Percentiles rank a stretch among this genome's conserved stretches.
phyloP scores from a whole-genome alignment of 208 protist genomes.

The Tritrichomonas foetus region DNA sequence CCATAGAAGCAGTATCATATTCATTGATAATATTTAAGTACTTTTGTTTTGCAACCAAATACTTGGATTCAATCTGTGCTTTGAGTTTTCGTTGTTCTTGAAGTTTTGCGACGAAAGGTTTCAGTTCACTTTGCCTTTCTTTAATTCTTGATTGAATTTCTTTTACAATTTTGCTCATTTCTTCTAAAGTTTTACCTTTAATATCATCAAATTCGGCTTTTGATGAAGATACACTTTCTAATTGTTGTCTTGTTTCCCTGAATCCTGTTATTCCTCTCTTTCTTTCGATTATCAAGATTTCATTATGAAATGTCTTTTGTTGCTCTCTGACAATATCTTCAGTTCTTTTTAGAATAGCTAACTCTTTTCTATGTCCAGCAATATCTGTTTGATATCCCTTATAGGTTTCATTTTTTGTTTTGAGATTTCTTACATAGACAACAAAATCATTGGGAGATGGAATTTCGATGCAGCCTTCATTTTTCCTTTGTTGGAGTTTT shows the following conservation, averaged over 20 bases:
- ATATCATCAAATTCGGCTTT: constrained; percentile 15
- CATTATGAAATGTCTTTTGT: background rate
- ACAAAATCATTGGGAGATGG: background rate
- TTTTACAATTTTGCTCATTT: background rate
- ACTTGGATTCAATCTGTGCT: background rate
- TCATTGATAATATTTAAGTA: background rate
- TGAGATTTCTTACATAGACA: background rate
- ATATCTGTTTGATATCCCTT: background rate
- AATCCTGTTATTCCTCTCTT: background rate
- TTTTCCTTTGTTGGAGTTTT: background rate
- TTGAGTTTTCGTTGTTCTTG: background rate
- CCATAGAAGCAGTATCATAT: background rate
- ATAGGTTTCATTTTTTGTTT: background rate
- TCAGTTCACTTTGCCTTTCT: background rate
- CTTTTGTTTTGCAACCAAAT: background rate
- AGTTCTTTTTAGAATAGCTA: background rate
- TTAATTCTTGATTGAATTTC: background rate
- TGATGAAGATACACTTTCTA: background rate
- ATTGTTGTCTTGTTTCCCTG: background rate
- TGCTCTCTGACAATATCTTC: background rate
- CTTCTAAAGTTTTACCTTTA: background rate
- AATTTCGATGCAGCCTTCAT: background rate
- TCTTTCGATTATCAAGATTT: background rate
- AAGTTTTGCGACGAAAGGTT: background rate
- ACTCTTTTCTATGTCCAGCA: background rate